Evolutionary conservation across 108 stramenopile species (phyloP), one percentile per base, ranked within the genome.

Genomic region (Cyclotella kingstonii): DNA sequence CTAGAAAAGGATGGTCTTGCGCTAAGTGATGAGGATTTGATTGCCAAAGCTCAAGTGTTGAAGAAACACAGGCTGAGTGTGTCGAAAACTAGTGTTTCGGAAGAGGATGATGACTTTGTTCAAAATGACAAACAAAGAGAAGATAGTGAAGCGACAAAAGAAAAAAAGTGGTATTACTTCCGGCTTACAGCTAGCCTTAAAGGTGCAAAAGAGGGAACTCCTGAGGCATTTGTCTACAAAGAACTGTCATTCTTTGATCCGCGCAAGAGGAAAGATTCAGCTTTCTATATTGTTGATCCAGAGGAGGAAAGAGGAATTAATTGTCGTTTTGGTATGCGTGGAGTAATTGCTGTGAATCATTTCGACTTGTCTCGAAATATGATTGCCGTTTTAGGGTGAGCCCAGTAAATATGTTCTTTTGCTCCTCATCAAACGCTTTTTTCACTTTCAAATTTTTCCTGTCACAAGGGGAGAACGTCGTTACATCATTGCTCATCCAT

Each of bases 311-410:
- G 85, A 9, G 91, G 91, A 15, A 87, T 93, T 15, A 87, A 93
- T 71, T 90, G 89, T 66, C 56, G 89, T 17, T 87, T 87, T 56
- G 89, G 89, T 38, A 87, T 87, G 86, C 62, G 60, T 15, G 79
- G 83, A 33, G 69, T 86, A 4, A 64, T 80, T n/a, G 76, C 89
- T 10, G 97, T 90, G 54, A 82, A 84, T 46, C 97, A 98, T 71
- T 98, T 87, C 72, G 97, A 98, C 77, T 77, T 84, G 23, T 84
- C 81, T 23, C 79, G 91, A 9, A 93, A 93, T 68, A 71, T 81
- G 57, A 86, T 91, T 28, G 75, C 80, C 15, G 44, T 85, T 33
- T 31, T 91, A 9, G 68, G 81, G 49, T 50, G 28, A 50, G 49
- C 0, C 31, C n/a, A n/a, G n/a, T n/a, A n/a, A n/a, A n/a, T 4